Conservation (phyloP, 179 eudicot species). For the Beta corolliflora region DNA sequence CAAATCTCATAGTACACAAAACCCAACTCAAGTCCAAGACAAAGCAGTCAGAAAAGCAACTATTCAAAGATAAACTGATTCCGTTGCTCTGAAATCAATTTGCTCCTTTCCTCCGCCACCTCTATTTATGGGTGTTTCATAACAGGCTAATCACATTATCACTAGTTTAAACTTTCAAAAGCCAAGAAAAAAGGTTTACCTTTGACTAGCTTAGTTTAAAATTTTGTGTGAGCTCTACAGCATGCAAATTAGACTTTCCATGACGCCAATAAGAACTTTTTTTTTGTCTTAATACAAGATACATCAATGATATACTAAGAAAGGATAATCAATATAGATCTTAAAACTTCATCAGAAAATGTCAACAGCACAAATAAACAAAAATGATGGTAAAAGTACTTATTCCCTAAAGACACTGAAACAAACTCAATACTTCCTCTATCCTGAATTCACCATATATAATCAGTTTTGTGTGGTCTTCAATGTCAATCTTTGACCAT, state of each 20-base stretch:
- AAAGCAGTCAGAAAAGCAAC: too few species aligned
- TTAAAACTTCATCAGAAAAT: too few species aligned
- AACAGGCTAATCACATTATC: conserved; percentile 4
- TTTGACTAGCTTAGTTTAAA: neutral
- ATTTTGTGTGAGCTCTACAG: neutral
- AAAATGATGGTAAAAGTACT: too few species aligned
- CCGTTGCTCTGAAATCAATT: neutral
- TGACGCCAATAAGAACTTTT: neutral
- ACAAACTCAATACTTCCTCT: neutral
- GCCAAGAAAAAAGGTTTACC: neutral
- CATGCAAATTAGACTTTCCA: neutral
- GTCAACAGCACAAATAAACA: too few species aligned
- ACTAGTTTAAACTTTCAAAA: neutral
- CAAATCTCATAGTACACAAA: neutral
- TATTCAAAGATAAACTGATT: neutral
- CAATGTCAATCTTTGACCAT: neutral
- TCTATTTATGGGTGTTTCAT: neutral
- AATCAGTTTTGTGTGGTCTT: neutral
- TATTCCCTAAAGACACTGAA: too few species aligned
- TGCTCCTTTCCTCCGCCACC: neutral
- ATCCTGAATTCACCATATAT: neutral
- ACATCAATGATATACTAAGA: too few species aligned
- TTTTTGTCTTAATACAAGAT: too few species aligned
- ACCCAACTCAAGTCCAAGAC: too few species aligned
- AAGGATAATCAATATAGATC: too few species aligned